phyloP scores from a whole-genome alignment of 768 basidiomycete species.

The Roridomyces roridus region DNA sequence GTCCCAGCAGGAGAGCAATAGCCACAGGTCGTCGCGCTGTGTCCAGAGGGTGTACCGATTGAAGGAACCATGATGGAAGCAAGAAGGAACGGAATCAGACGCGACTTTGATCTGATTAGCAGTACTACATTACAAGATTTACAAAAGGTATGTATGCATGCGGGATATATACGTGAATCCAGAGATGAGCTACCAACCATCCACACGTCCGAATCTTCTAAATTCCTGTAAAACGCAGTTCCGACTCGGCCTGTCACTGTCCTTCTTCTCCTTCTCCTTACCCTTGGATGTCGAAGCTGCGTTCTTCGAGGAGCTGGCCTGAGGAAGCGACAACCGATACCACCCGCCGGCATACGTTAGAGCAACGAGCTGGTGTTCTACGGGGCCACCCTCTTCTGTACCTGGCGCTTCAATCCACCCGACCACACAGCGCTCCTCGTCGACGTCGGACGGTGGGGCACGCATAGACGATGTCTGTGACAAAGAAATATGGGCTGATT shows the following conservation, averaged over 20 bases:
- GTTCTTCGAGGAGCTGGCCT: slow-evolving; percentile 29
- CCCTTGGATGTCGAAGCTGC: slow-evolving; percentile 54
- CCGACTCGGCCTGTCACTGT: slow-evolving; percentile 63
- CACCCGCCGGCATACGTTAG: slow-evolving; percentile 91
- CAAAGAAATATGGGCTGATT: slow-evolving; percentile 82
- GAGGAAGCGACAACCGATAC: slow-evolving; percentile 83
- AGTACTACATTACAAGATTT: not conserved
- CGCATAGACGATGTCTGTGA: slow-evolving; percentile 68
- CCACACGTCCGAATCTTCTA: slow-evolving; percentile 85
- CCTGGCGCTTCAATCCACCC: slow-evolving; percentile 76
- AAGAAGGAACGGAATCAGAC: not conserved
- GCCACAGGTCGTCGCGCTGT: slow-evolving; percentile 58
- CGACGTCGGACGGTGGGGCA: slow-evolving; percentile 62
- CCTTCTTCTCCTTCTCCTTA: slow-evolving; percentile 66
- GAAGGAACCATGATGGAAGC: slow-evolving; percentile 29
- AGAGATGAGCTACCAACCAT: slow-evolving; percentile 68
- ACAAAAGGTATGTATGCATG: slow-evolving; percentile 23
- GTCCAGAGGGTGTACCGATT: slow-evolving; percentile 43
- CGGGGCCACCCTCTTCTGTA: slow-evolving; percentile 28
- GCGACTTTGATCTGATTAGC: not conserved
- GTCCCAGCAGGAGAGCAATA: slow-evolving; percentile 68
- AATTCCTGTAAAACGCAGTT: slow-evolving; percentile 79
- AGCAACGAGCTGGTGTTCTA: slow-evolving; percentile 81
- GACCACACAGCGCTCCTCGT: slow-evolving; percentile 86
- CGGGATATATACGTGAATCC: slow-evolving; percentile 13